Evolutionary conservation across 108 stramenopile genomes (phyloP).

Genomic region (Skeletonema grethae): DNA sequence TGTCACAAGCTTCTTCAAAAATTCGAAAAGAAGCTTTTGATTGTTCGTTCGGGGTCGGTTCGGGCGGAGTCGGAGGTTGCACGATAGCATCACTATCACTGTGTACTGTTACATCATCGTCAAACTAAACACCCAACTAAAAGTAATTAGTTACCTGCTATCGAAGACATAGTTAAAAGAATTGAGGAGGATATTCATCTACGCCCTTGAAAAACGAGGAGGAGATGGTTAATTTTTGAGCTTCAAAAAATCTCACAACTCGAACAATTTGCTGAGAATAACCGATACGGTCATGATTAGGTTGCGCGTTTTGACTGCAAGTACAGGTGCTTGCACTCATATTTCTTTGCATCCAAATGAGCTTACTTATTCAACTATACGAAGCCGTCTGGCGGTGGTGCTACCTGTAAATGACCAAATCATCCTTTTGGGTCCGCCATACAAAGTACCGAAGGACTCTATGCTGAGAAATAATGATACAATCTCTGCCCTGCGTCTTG

Average conservation of each 20-base stretch:
- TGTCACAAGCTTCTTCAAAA: too few relatives aligned
- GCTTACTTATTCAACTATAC: constrained; percentile 70
- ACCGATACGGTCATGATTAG: constrained; percentile 2
- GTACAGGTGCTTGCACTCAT: constrained; percentile 34
- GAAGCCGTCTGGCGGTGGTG: constrained; percentile 71
- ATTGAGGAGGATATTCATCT: not conserved
- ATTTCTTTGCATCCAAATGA: constrained; percentile 36
- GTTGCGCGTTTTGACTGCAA: constrained; percentile 41
- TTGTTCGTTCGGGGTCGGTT: not conserved
- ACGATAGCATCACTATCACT: not conserved
- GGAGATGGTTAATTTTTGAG: too few relatives aligned
- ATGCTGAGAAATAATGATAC: constrained; percentile 72
- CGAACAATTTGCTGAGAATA: not conserved
- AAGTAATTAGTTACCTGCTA: too few relatives aligned
- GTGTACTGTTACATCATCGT: too few relatives aligned
- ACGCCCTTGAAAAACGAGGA: too few relatives aligned
- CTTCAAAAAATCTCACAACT: too few relatives aligned
- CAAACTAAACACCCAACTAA: too few relatives aligned
- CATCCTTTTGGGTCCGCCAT: constrained; percentile 79
- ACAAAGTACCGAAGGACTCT: constrained; percentile 83
- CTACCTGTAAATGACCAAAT: constrained; percentile 79
- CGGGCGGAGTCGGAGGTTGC: not conserved
- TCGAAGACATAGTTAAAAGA: too few relatives aligned
- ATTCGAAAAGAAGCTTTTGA: too few relatives aligned
- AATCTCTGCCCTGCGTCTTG: constrained; percentile 69